Evolutionary conservation across 495 filamentous ascomycete species (phyloP).

Genomic region (Acidomyces sp.): DNA sequence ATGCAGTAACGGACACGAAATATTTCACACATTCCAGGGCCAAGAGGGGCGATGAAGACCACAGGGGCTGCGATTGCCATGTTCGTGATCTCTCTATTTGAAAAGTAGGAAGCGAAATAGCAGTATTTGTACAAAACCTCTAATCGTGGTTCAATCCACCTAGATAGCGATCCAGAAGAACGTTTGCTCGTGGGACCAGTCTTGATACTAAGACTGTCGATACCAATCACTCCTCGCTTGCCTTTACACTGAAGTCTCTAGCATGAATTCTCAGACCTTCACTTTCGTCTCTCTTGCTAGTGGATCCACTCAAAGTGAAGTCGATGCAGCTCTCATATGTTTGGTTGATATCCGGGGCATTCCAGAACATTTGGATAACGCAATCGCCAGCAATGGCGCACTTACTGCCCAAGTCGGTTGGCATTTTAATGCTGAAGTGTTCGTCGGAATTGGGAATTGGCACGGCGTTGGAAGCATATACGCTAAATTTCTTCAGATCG

Average conservation of each 20-base stretch:
- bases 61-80: too few relatives aligned
- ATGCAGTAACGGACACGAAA: too few relatives aligned
- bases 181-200: too few relatives aligned
- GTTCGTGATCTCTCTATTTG: too few relatives aligned
- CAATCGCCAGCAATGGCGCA: conserved; percentile 50
- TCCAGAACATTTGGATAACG: conserved; percentile 62
- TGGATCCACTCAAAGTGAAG: conserved; percentile 39
- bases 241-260: conserved; percentile 13
- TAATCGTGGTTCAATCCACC: too few relatives aligned
- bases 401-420: conserved; percentile 39
- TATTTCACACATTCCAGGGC: too few relatives aligned
- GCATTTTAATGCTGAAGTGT: conserved; percentile 53
- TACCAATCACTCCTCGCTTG: too few relatives aligned
- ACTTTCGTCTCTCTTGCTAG: conserved; percentile 1
- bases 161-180: too few relatives aligned
- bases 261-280: conserved; percentile 3
- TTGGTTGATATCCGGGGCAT: conserved; percentile 49
- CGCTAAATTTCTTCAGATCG: conserved; percentile 43
- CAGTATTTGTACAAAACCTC: too few relatives aligned
- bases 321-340: conserved; percentile 65
- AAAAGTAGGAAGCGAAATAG: too few relatives aligned
- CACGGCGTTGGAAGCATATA: conserved; percentile 39
- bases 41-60: too few relatives aligned
- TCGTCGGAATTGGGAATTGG: conserved; percentile 44
- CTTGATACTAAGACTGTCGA: too few relatives aligned